Percentiles rank a stretch among this genome's conserved stretches.
phyloP scores from a whole-genome alignment of 129 eudicot genomes.

The Pseudognaphalium luteoalbum region DNA sequence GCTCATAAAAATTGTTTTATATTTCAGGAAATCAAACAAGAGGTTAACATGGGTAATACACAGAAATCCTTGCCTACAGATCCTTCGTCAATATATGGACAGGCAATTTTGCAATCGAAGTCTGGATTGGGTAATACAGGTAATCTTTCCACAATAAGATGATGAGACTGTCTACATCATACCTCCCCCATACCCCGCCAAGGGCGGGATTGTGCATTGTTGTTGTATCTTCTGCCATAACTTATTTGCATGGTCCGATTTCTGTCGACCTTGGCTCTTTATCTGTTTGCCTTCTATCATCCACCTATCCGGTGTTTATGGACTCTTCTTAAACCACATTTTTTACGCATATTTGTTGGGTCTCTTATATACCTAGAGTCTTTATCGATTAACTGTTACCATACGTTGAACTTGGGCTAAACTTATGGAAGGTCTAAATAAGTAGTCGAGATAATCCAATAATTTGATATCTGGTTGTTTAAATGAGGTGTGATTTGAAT shows the following conservation, averaged over 20 bases:
- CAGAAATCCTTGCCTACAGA: constrained; percentile 84
- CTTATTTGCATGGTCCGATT: constrained; percentile 2
- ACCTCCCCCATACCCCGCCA: too few relatives aligned
- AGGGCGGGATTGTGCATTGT: too few relatives aligned
- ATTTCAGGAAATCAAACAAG: constrained; percentile 74
- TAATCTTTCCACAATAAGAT: constrained; percentile 28
- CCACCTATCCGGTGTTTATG: neutral
- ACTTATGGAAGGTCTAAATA: neutral
- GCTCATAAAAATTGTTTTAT: constrained; percentile 1
- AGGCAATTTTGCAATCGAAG: constrained; percentile 92
- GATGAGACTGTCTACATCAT: neutral
- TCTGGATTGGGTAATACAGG: constrained; percentile 92
- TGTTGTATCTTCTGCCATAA: neutral
- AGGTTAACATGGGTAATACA: constrained; percentile 69
- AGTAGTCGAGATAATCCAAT: neutral
- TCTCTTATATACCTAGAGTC: neutral
- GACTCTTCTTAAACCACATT: constrained; percentile 6
- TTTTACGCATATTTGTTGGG: neutral
- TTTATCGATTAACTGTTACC: neutral
- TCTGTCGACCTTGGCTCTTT: constrained; percentile 7
- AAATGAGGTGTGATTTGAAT: neutral
- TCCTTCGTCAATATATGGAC: constrained; percentile 94
- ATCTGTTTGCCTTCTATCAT: constrained; percentile 6
- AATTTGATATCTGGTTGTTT: neutral
- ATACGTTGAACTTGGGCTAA: too few relatives aligned